Evolutionary conservation across 1,284 basidiomycete species (phyloP), one percentile per base, ranked within the genome.

Genomic region (Ceratobasidium sp.): DNA sequence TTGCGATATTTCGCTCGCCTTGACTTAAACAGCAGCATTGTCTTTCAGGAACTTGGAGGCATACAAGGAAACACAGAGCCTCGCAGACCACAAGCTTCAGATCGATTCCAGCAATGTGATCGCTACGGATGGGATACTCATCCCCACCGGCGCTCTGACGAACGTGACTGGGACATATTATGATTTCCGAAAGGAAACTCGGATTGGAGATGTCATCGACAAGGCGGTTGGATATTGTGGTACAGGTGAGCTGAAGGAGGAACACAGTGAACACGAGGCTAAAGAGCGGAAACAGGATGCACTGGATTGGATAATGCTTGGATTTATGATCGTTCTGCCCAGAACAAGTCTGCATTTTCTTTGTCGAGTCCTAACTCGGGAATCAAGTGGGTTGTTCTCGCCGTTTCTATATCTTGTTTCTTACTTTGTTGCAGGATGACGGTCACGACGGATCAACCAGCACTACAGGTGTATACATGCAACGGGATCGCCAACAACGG

Each of bases 41-140:
- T 19, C 14, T 8, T 5, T 16, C 24, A 79, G 79, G 88, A 88
- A 89, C 77, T 81, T 89, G 27, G 86, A 88, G 76, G 87, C 85
- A 1, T 88, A 87, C 81, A 83, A 86, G 77, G 81, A 84, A 74
- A 80, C 83, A n/a, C 82, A 81, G 56, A 81, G 85, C 46, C 80
- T 87, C 27, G 82, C 87, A 8, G 79, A 83, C 11, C 86, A 87
- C 76, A 77, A 80, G 59, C 80, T 81, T 2, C 82, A 84, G 74
- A 81, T 85, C 76, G 78, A 81, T 62, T 79, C 84, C 1, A 83
- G 83, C 7, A 81, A 80, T 53, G 81, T 85, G 53, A 83, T 87
- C 41, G 82, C 80, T 6, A 85, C 84, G 1, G 85, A 88, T 76
- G 81, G 82, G 0, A 82, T 85, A 74, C 81, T 83, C n/a, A 85